Evolutionary conservation across 225 moss, liverwort and hornwort species (phyloP).

Genomic region (Polytrichum formosum): DNA sequence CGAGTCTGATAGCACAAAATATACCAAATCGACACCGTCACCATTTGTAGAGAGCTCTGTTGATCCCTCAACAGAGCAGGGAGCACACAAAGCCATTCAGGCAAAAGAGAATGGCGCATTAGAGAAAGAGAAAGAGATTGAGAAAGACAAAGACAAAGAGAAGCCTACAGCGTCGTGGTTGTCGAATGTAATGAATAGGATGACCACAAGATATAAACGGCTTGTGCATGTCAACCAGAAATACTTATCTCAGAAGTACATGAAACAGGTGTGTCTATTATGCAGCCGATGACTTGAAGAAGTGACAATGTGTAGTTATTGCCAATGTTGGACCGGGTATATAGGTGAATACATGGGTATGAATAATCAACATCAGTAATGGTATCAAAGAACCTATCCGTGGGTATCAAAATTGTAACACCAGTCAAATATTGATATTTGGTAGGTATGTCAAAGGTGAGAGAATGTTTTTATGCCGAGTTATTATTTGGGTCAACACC

Average conservation of each 20-base stretch:
- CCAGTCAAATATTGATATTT: no score
- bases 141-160: slow-evolving; percentile 11
- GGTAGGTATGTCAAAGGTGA: no score
- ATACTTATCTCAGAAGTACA: slow-evolving; percentile 31
- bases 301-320: no score
- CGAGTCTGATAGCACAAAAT: slow-evolving; percentile 16
- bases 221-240: slow-evolving; percentile 35
- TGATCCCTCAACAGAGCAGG: slow-evolving; percentile 17
- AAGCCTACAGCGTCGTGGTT: slow-evolving; percentile 25
- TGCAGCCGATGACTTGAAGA: no score
- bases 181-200: slow-evolving; percentile 16
- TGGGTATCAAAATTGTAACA: no score
- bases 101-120: neutral
- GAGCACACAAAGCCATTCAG: slow-evolving; percentile 9
- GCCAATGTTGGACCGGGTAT: no score
- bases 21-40: slow-evolving; percentile 9
- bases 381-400: no score
- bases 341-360: no score
- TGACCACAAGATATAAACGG: slow-evolving; percentile 39
- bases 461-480: no score
- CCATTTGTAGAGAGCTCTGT: slow-evolving; percentile 13
- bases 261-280: slow-evolving; percentile 29
- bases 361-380: no score
- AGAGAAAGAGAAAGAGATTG: neutral
- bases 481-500: no score